These are phyloP conservation scores for Penicillium sp. DNA, from an alignment of 2,329 filamentous ascomycete genomes.

Conservation along the genomic window DNA sequence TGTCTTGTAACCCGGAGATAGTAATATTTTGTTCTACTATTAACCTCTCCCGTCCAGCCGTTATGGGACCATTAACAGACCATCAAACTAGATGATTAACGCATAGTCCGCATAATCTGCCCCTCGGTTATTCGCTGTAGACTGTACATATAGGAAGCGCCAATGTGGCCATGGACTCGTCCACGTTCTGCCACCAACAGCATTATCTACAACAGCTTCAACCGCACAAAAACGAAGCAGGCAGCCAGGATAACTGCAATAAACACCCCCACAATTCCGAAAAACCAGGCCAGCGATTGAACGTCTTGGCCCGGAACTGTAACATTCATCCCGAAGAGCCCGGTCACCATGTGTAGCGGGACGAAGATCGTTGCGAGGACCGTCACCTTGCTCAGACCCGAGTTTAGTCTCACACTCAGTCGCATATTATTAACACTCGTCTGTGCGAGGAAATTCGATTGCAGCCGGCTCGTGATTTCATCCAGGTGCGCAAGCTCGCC, in stretches of 20 bases:
- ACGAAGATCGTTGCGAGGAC: constrained; percentile 90
- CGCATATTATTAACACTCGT: constrained; percentile 88
- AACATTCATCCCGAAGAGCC: constrained; percentile 58
- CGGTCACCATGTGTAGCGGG: constrained; percentile 85
- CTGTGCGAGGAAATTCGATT: constrained; percentile 94
- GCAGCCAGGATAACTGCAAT: constrained; percentile 42
- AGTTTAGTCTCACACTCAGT: constrained; percentile 83
- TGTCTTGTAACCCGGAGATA: too few relatives aligned
- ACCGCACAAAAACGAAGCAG: constrained; percentile 40
- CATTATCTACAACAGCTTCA: constrained; percentile 38
- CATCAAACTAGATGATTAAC: too few relatives aligned
- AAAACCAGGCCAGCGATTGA: constrained; percentile 49
- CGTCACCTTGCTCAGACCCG: constrained; percentile 90
- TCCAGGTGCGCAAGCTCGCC: constrained; percentile 92
- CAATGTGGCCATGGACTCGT: too few relatives aligned
- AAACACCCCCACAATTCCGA: constrained; percentile 53
- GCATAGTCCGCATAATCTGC: too few relatives aligned
- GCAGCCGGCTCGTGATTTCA: constrained; percentile 89
- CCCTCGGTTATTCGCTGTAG: too few relatives aligned
- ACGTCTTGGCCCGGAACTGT: constrained; percentile 47
- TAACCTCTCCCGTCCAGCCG: too few relatives aligned
- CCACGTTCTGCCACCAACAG: background rate
- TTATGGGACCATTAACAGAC: too few relatives aligned
- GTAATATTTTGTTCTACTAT: too few relatives aligned
- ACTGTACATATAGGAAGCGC: too few relatives aligned